Conservation (phyloP, 2,329 filamentous ascomycete species). For the Nectriaceae sp. region DNA sequence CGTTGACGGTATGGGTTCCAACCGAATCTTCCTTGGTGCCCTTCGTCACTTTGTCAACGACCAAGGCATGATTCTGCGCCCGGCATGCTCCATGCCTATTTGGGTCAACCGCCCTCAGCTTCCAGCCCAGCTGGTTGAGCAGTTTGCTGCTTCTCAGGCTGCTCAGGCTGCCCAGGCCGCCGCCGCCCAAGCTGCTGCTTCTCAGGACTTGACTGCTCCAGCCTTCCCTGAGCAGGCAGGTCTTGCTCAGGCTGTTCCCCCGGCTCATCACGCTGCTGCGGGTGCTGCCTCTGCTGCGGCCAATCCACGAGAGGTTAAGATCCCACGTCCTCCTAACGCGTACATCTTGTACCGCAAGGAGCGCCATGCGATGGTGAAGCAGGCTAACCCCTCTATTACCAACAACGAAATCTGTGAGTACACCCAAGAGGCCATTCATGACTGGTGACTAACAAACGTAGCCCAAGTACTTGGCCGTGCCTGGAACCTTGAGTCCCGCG, state of each 20-base stretch:
- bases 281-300: too few species aligned
- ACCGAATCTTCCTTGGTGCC: constrained; percentile 29
- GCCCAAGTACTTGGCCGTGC: constrained; percentile 38
- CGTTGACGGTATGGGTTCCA: constrained; percentile 25
- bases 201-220: too few species aligned
- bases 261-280: too few species aligned
- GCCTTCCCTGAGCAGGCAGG: too few species aligned
- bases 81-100: constrained; percentile 20
- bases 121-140: too few species aligned
- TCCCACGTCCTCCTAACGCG: constrained; percentile 43
- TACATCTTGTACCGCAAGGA: constrained; percentile 46
- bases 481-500: constrained; percentile 37
- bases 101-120: constrained; percentile 20
- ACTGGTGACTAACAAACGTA: constrained; percentile 23
- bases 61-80: constrained; percentile 20
- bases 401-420: constrained; percentile 47
- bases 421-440: neutral
- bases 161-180: constrained; percentile 3
- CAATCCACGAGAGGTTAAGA: too few species aligned
- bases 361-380: constrained; percentile 37
- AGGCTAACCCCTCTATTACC: constrained; percentile 35
- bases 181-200: constrained; percentile 11
- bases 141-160: neutral
- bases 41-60: constrained; percentile 25
- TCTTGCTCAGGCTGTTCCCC: too few species aligned